Base-by-base conservation (phyloP, 2,329 filamentous ascomycete genomes). In the Pseudogymnoascus sp. region DNA sequence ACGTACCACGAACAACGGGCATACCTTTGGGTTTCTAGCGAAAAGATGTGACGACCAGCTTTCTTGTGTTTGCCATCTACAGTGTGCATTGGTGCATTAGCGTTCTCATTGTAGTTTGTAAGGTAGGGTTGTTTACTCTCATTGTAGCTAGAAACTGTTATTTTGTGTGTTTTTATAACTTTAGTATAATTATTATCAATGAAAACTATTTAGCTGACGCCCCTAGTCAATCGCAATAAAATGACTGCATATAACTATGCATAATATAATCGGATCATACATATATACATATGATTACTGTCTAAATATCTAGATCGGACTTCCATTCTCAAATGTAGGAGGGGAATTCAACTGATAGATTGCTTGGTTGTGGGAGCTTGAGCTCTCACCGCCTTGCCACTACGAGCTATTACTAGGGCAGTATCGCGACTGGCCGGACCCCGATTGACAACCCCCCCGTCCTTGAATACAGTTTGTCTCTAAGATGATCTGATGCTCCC, bases 401-500 rank as follows among this genome's bases (percentile, higher is more conserved):
- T 30, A 23, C 26, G 45, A 52, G 45, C 45, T 30, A 19, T 19
- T 52, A 52, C 45, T 30, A 52, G 45, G 45, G 45, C 45, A 52
- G 45, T 52, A 52, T 52, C 45, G 45, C 45, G 45, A 52, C 41
- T 52, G 23, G 45, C 45, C 26, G 45, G 45, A 52, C 45, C 45
- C 45, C 45, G 45, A 52, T 52, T 52, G 45, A 52, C 26, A 52
- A 18, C 45, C 45, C 45, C 45, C 45, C 45, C 45, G 26, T 52
- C 45, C 26, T 13, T 19, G 45, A 52, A 52, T 52, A 52, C 45
- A 52, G 45, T 30, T 52, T 52, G 45, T 19, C 45, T 52, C 45
- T 52, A 52, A 52, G 45, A 52, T 52, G 45, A 52, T 52, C 26
- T 52, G 45, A 52, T 52, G 45, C 26, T 23, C 28, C 21, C 15